Conservation (phyloP, 305 asterid genomes). For the Solanum hybrid region DNA sequence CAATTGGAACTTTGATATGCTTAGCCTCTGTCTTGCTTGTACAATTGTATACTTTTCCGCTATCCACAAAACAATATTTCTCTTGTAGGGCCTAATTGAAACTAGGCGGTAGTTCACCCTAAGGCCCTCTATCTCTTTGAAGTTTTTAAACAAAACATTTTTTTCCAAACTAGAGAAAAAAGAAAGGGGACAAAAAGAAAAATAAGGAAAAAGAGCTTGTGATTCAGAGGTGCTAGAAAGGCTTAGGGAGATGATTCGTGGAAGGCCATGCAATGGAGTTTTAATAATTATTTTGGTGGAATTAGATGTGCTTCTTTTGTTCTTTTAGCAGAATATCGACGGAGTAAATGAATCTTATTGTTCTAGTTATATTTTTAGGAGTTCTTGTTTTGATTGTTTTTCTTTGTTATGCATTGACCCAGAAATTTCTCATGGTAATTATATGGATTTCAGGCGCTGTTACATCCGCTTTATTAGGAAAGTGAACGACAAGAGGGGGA, state of each 20-base stretch:
- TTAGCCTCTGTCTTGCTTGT: not conserved
- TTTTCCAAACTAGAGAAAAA: not conserved
- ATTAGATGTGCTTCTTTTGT: not conserved
- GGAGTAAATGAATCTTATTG: not conserved
- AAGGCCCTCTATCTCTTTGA: not conserved
- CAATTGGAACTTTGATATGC: not conserved
- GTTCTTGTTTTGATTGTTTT: not conserved
- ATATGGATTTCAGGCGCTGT: constrained; percentile 60
- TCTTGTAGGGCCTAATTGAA: not conserved
- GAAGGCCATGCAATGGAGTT: not conserved
- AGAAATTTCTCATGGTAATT: not conserved
- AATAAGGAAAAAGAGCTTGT: not conserved
- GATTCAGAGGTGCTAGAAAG: not conserved
- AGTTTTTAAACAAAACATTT: not conserved
- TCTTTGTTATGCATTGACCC: not conserved
- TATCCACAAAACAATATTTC: not conserved
- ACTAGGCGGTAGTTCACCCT: not conserved
- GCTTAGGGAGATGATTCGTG: not conserved
- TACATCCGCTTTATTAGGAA: constrained; percentile 85
- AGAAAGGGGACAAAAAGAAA: not conserved
- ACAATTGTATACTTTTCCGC: not conserved
- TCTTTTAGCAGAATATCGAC: not conserved
- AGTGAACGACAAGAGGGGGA: constrained; percentile 75
- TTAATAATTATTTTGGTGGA: not conserved
- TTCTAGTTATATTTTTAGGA: not conserved